Percentiles rank a stretch among this genome's conserved stretches.
phyloP scores from a whole-genome alignment of 2,329 filamentous ascomycete species.

The Macrophomina tecta region DNA sequence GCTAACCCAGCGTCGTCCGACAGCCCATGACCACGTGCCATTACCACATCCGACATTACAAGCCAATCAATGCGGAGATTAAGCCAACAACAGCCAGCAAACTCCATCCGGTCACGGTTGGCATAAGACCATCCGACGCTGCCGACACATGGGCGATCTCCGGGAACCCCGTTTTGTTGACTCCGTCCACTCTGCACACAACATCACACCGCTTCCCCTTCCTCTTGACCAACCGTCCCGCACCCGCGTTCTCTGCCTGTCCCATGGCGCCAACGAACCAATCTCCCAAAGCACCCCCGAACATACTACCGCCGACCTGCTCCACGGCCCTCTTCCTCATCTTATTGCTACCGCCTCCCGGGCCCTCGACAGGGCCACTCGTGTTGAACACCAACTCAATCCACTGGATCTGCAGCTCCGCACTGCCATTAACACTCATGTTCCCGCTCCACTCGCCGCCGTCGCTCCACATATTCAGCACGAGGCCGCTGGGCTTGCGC shows the following conservation, averaged over 20 bases:
- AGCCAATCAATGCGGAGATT: slow-evolving; percentile 33
- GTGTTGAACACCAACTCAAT: slow-evolving; percentile 64
- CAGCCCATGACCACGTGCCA: too few species aligned
- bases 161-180: slow-evolving; percentile 41
- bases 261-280: neutral
- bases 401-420: slow-evolving; percentile 67
- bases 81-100: slow-evolving; percentile 35
- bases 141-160: slow-evolving; percentile 39
- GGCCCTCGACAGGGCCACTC: slow-evolving; percentile 41
- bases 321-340: slow-evolving; percentile 4
- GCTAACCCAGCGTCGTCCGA: too few species aligned
- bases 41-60: slow-evolving; percentile 29
- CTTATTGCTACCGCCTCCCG: slow-evolving; percentile 29
- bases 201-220: slow-evolving; percentile 35
- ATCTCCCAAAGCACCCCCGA: neutral
- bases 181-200: slow-evolving; percentile 47
- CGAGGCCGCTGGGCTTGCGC: slow-evolving; percentile 57
- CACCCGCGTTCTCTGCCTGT: neutral
- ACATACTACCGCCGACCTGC: neutral
- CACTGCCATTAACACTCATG: slow-evolving; percentile 59
- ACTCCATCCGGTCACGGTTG: slow-evolving; percentile 31
- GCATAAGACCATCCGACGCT: neutral
- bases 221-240: slow-evolving; percentile 30
- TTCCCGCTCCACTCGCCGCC: slow-evolving; percentile 66
- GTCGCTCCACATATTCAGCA: slow-evolving; percentile 68